These are phyloP conservation scores for Yarrowia divulgata DNA, from an alignment of 805 yeast genomes.

Conservation along the genomic window DNA sequence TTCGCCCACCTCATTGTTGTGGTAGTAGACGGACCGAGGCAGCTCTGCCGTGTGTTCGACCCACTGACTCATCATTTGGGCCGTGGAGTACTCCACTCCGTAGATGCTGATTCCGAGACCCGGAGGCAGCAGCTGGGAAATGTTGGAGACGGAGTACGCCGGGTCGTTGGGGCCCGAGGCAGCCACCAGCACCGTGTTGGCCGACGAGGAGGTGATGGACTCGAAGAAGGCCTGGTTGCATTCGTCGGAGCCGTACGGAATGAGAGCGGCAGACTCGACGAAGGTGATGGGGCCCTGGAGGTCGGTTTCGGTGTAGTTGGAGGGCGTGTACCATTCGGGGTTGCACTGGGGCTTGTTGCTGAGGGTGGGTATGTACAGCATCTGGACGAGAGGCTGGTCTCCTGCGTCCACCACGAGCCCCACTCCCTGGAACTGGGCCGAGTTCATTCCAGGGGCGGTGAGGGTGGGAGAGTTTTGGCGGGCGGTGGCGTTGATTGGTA, in stretches of 20 bases:
- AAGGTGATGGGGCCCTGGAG: constrained; percentile 5
- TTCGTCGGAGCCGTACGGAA: constrained; percentile 22
- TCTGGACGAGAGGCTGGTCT: background rate
- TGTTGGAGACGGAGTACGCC: constrained; percentile 1
- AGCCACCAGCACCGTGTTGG: background rate
- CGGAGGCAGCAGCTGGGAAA: constrained; percentile 10
- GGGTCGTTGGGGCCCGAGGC: constrained; percentile 3
- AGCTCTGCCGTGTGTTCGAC: constrained; percentile 5
- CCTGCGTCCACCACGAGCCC: background rate
- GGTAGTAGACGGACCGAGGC: constrained; percentile 1
- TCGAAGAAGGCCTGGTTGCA: constrained; percentile 26
- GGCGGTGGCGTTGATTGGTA: constrained; percentile 10
- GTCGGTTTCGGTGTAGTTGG: background rate
- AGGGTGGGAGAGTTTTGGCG: constrained; percentile 4
- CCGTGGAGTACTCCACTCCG: constrained; percentile 20
- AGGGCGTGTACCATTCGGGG: constrained; percentile 18
- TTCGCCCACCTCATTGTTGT: constrained; percentile 3
- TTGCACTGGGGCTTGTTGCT: constrained; percentile 14
- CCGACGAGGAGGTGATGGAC: background rate
- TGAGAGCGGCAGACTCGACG: constrained; percentile 1
- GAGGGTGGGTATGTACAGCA: constrained; percentile 5
- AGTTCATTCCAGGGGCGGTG: constrained; percentile 13
- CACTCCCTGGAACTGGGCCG: constrained; percentile 15
- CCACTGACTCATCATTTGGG: constrained; percentile 17
- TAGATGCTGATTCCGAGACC: constrained; percentile 5